Percentiles rank a stretch among this genome's conserved stretches.
Conservation (phyloP, 495 filamentous ascomycete genomes). For the Staphylotrichum longicolle region DNA sequence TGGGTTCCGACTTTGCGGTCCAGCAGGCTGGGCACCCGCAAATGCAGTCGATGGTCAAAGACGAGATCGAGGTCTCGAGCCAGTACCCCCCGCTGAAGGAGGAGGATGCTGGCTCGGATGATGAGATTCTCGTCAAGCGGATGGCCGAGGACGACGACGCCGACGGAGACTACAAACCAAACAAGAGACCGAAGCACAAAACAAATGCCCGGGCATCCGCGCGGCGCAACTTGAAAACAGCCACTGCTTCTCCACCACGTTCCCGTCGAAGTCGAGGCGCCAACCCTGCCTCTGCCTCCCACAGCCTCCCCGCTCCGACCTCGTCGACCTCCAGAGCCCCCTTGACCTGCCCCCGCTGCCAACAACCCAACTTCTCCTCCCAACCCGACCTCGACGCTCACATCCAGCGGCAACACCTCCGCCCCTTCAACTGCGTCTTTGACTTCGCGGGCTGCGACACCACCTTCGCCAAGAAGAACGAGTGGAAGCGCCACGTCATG, state of each 20-base stretch:
- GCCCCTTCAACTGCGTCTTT: constrained; percentile 79
- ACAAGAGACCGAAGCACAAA: constrained; percentile 25
- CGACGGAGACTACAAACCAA: constrained; percentile 24
- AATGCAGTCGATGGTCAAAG: constrained; percentile 29
- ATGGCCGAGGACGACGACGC: constrained; percentile 22
- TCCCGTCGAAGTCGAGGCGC: too few relatives aligned
- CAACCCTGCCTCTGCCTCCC: neutral
- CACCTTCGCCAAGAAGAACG: constrained; percentile 81
- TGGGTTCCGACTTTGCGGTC: constrained; percentile 4
- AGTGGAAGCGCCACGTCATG: constrained; percentile 87
- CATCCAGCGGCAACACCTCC: constrained; percentile 48
- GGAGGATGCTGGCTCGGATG: neutral
- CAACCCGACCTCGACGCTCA: constrained; percentile 45
- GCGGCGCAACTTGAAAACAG: neutral
- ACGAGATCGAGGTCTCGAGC: constrained; percentile 31
- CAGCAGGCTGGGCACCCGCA: constrained; percentile 27
- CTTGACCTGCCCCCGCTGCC: constrained; percentile 24
- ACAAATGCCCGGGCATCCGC: constrained; percentile 2
- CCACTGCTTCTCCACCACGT: neutral
- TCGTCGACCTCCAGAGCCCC: neutral
- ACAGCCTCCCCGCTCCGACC: neutral
- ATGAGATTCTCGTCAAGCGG: constrained; percentile 22
- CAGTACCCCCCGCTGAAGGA: constrained; percentile 24
- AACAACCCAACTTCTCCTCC: constrained; percentile 41
- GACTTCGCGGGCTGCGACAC: constrained; percentile 69